Evolutionary conservation across 2,329 filamentous ascomycete species (phyloP).

Genomic region (Neocucurbitaria cava): DNA sequence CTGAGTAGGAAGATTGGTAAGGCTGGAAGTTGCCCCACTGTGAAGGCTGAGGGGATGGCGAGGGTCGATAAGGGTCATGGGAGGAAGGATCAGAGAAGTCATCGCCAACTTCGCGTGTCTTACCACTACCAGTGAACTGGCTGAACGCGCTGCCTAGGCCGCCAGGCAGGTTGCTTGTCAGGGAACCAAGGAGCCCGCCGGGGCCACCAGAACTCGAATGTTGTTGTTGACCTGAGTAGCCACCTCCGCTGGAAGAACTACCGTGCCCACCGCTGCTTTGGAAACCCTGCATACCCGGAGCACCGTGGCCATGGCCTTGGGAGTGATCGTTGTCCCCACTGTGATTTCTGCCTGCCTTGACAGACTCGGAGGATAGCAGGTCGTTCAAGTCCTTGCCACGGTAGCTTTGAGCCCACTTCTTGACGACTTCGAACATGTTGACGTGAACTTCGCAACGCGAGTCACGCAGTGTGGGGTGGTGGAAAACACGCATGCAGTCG

Average conservation of each 20-base stretch:
- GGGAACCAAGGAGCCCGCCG: conserved; percentile 34
- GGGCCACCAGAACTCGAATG: conserved; percentile 18
- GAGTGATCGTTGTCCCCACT: conserved; percentile 42
- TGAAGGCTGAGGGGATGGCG: conserved; percentile 35
- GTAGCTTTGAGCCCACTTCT: conserved; percentile 78
- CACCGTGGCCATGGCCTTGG: conserved; percentile 39
- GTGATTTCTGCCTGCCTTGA: conserved; percentile 84
- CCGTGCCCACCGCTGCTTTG: conserved; percentile 18
- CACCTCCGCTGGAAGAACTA: conserved; percentile 11
- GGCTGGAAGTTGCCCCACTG: conserved; percentile 44
- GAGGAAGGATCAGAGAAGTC: conserved; percentile 20
- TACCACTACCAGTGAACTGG: conserved; percentile 28
- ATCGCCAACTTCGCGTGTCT: conserved; percentile 33
- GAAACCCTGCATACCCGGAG: conserved; percentile 35
- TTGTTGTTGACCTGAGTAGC: conserved; percentile 2
- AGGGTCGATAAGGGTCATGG: conserved; percentile 25
- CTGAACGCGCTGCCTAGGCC: conserved; percentile 22
- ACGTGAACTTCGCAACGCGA: conserved; percentile 79
- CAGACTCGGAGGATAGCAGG: conserved; percentile 82
- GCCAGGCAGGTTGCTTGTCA: conserved; percentile 26
- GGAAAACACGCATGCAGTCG: conserved; percentile 83
- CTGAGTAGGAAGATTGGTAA: conserved; percentile 43
- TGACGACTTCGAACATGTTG: conserved; percentile 87
- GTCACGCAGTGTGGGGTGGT: conserved; percentile 85
- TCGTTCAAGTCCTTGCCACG: conserved; percentile 72